Conservation (phyloP, 1,284 basidiomycete genomes). For the Microbotryum saponariae region DNA sequence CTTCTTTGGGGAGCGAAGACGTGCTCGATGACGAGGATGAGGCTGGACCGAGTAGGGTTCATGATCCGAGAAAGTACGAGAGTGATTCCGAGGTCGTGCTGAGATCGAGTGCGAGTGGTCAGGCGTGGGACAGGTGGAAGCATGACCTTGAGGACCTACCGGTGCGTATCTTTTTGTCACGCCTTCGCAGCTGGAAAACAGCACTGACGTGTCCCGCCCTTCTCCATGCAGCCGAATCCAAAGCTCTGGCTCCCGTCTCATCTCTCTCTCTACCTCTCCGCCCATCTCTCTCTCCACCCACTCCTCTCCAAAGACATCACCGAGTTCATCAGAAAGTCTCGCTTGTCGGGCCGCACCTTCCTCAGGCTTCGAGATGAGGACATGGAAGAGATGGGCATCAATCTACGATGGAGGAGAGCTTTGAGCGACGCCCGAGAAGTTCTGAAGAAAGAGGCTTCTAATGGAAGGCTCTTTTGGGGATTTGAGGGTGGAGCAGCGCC, state of each 20-base stretch:
- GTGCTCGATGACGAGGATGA: slow-evolving; percentile 6
- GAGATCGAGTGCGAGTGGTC: neutral
- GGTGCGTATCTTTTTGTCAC: neutral
- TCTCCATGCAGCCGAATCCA: slow-evolving; percentile 14
- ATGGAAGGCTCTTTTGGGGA: slow-evolving; percentile 23
- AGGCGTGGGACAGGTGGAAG: slow-evolving; percentile 12
- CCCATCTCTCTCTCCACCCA: slow-evolving; percentile 11
- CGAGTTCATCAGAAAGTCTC: slow-evolving; percentile 27
- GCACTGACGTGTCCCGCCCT: neutral
- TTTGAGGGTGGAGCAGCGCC: slow-evolving; percentile 12
- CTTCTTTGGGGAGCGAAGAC: neutral
- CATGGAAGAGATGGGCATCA: slow-evolving; percentile 33
- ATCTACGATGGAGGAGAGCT: slow-evolving; percentile 20
- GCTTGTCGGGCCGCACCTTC: slow-evolving; percentile 31
- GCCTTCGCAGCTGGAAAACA: neutral
- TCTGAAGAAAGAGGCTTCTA: slow-evolving; percentile 17
- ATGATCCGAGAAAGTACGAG: neutral
- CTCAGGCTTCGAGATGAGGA: slow-evolving; percentile 31
- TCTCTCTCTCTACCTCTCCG: slow-evolving; percentile 24
- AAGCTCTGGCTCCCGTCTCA: slow-evolving; percentile 29
- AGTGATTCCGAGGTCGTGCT: too few relatives aligned
- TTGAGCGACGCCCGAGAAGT: slow-evolving; percentile 20
- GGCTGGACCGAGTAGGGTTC: neutral
- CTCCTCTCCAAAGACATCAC: slow-evolving; percentile 26
- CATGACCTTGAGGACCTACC: slow-evolving; percentile 22